phyloP scores from a whole-genome alignment of 257 asterid genomes.

The Jaltomata sinuosa region DNA sequence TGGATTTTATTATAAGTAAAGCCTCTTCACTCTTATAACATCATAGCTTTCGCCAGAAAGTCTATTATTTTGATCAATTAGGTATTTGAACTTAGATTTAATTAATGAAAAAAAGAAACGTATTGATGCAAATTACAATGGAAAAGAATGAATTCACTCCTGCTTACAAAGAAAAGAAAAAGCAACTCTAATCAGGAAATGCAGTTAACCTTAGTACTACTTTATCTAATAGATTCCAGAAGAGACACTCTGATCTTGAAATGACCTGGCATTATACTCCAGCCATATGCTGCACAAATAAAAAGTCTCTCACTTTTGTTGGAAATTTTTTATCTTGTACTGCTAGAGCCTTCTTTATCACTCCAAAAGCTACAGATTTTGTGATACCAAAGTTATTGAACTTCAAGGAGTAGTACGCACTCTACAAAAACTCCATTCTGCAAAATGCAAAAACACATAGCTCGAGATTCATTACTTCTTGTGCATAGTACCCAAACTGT shows the following conservation, averaged over 20 bases:
- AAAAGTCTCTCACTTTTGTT: neutral
- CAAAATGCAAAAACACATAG: neutral
- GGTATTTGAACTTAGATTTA: neutral
- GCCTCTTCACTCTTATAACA: neutral
- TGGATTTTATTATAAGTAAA: neutral
- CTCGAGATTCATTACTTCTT: neutral
- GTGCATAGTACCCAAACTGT: neutral
- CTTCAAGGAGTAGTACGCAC: neutral
- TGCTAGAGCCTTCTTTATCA: neutral
- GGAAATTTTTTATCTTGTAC: neutral
- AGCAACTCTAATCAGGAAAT: neutral
- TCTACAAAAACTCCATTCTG: neutral
- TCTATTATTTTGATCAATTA: neutral
- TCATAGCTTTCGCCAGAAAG: neutral
- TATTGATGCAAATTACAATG: neutral
- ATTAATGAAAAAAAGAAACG: neutral
- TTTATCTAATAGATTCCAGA: neutral
- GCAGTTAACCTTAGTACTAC: neutral
- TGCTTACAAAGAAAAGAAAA: neutral
- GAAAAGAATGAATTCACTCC: neutral
- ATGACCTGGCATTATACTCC: neutral
- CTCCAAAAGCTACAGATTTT: neutral
- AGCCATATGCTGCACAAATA: neutral
- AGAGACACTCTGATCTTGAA: neutral
- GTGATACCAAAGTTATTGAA: neutral